Conservation (phyloP, 2,329 filamentous ascomycete genomes). For the Colletotrichum cuscutae region DNA sequence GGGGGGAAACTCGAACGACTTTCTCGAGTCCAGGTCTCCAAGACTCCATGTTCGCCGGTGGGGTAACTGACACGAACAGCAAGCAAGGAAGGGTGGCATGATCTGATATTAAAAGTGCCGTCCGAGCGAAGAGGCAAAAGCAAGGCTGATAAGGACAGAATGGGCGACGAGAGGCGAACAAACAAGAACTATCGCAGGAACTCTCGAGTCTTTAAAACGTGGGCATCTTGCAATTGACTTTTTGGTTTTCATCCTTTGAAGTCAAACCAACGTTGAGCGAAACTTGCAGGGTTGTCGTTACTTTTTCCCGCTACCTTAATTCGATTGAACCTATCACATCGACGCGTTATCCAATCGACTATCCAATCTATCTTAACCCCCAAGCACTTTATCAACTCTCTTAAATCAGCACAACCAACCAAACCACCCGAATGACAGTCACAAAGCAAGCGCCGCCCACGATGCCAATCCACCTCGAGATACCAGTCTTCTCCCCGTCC, state of each 20-base stretch:
- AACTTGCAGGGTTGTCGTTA: not conserved
- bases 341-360: not conserved
- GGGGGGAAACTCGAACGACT: constrained; percentile 20
- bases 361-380: not conserved
- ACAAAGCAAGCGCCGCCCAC: not conserved
- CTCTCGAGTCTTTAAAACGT: not conserved
- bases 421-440: not conserved
- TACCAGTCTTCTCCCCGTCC: constrained; percentile 62
- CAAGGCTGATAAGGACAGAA: not conserved
- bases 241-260: not conserved
- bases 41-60: constrained; percentile 12
- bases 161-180: not conserved
- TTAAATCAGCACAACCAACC: not conserved
- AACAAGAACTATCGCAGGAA: not conserved
- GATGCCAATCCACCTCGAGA: constrained; percentile 54
- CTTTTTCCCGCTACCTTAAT: not conserved
- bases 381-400: not conserved
- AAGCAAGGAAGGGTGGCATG: constrained; percentile 16
- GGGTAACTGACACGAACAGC: constrained; percentile 11
- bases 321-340: not conserved
- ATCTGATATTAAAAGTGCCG: constrained; percentile 15
- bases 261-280: not conserved
- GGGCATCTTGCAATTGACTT: not conserved
- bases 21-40: not conserved
- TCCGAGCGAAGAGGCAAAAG: constrained; percentile 1